Conservation (phyloP, 768 basidiomycete species). For the Clitopilus passeckerianus region DNA sequence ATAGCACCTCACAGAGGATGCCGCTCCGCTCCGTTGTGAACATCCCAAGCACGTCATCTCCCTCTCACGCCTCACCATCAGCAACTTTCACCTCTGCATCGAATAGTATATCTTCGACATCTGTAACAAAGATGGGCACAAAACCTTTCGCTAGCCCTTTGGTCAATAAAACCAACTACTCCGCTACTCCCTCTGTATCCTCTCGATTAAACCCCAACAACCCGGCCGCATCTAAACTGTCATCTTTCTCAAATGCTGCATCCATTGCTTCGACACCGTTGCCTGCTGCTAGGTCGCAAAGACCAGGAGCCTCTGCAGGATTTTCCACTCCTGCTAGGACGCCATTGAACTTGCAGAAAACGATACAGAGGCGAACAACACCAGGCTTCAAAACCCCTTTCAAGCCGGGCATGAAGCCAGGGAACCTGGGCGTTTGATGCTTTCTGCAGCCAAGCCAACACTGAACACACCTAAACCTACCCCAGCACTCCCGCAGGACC, state of each 20-base stretch:
- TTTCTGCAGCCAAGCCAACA: constrained; percentile 16
- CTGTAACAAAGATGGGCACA: neutral
- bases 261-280: neutral
- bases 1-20: neutral
- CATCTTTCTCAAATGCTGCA: neutral
- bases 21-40: neutral
- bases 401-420: constrained; percentile 46
- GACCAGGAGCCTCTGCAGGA: neutral
- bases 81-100: neutral
- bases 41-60: neutral
- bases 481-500: neutral
- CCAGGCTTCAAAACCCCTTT: constrained; percentile 42
- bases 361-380: neutral
- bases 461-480: neutral
- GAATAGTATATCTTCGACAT: neutral
- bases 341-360: neutral
- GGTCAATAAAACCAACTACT: neutral
- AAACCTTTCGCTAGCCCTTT: neutral
- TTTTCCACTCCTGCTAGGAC: neutral
- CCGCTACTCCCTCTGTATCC: constrained; percentile 7
- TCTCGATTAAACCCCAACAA: neutral
- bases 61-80: neutral
- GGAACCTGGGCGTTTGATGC: constrained; percentile 28
- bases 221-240: neutral
- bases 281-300: neutral